These are phyloP conservation scores for Dothistroma pini DNA, from an alignment of 2,329 filamentous ascomycete species.

Conservation along the genomic window DNA sequence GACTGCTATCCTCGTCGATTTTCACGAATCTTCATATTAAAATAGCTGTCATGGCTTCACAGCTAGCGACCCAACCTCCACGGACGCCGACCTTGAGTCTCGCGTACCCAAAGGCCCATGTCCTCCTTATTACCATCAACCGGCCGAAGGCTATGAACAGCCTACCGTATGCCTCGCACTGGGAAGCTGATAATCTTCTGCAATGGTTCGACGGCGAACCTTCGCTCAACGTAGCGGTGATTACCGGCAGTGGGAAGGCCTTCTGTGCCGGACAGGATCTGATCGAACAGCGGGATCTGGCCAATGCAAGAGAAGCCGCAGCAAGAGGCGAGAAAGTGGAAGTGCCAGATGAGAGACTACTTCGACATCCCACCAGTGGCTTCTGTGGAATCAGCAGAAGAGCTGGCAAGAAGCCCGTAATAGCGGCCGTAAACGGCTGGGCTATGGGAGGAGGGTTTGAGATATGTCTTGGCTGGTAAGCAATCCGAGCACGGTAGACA, in stretches of 20 bases:
- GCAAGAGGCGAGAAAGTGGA: slow-evolving; percentile 24
- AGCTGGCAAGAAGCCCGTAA: slow-evolving; percentile 58
- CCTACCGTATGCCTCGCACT: slow-evolving; percentile 43
- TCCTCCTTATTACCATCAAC: slow-evolving; percentile 54
- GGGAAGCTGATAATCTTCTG: slow-evolving; percentile 49
- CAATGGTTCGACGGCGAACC: slow-evolving; percentile 51
- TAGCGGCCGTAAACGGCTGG: slow-evolving; percentile 58
- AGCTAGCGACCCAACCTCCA: slow-evolving; percentile 23
- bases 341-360: slow-evolving; percentile 23
- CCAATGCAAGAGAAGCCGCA: slow-evolving; percentile 21
- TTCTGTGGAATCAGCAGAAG: slow-evolving; percentile 56
- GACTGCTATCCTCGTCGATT: too few relatives aligned
- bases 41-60: slow-evolving; percentile 16
- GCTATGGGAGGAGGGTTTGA: slow-evolving; percentile 58
- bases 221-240: slow-evolving; percentile 34
- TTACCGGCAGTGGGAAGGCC: slow-evolving; percentile 53
- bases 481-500: background rate
- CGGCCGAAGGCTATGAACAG: slow-evolving; percentile 50
- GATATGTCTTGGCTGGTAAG: slow-evolving; percentile 50
- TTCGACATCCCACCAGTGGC: slow-evolving; percentile 38
- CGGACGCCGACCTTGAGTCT: slow-evolving; percentile 33
- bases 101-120: slow-evolving; percentile 45
- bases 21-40: background rate
- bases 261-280: slow-evolving; percentile 57
- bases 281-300: slow-evolving; percentile 43